Conservation (phyloP, 805 yeast species). For the Candida dendrica region DNA sequence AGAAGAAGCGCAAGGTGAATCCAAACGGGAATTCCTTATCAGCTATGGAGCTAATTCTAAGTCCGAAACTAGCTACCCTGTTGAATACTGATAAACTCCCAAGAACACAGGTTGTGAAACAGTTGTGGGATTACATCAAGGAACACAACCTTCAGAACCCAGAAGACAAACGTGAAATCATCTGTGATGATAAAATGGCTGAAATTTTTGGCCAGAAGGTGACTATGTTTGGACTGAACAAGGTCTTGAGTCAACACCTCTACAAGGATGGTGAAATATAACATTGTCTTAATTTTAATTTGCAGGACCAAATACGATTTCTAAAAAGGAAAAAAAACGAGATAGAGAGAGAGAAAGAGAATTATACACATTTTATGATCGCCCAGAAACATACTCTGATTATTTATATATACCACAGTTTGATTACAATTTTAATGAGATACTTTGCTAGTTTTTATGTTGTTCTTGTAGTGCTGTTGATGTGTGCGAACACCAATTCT, state of each 20-base stretch:
- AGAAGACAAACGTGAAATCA: slow-evolving; percentile 52
- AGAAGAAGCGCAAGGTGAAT: slow-evolving; percentile 12
- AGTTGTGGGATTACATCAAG: slow-evolving; percentile 66
- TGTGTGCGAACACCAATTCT: too few relatives aligned
- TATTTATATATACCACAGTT: too few relatives aligned
- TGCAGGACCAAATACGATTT: not conserved
- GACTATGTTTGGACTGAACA: slow-evolving; percentile 52
- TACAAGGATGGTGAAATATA: slow-evolving; percentile 23
- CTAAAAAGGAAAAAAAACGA: not conserved
- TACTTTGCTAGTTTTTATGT: too few relatives aligned
- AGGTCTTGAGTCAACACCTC: slow-evolving; percentile 45
- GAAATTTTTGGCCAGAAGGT: slow-evolving; percentile 55
- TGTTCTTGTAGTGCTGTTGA: too few relatives aligned
- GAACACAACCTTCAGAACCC: slow-evolving; percentile 59
- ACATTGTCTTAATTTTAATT: too few relatives aligned
- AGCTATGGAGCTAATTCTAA: slow-evolving; percentile 38
- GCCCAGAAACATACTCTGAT: too few relatives aligned
- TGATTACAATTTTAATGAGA: too few relatives aligned
- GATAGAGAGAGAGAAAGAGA: too few relatives aligned
- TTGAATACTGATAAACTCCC: slow-evolving; percentile 41
- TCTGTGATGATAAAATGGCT: slow-evolving; percentile 52
- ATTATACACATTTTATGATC: too few relatives aligned
- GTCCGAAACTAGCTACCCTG: slow-evolving; percentile 43
- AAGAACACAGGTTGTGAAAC: slow-evolving; percentile 65
- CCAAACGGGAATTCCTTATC: slow-evolving; percentile 26